Conservation (phyloP, 257 asterid genomes). For the Solanum sejunctum region DNA sequence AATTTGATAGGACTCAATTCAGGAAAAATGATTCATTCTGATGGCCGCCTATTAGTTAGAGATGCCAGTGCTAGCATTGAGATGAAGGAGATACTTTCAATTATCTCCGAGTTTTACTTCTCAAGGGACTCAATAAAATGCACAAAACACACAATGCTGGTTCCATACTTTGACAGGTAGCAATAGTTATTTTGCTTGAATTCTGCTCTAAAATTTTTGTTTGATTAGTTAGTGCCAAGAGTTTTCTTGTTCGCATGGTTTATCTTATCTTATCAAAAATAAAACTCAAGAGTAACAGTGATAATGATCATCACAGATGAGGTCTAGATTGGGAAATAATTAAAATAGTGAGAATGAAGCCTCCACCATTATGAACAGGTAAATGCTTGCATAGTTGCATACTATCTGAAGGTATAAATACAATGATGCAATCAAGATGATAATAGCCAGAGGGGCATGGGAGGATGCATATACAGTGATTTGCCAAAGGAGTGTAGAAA, state of each 20-base stretch:
- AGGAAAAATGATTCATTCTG: slow-evolving; percentile 9
- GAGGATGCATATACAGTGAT: neutral
- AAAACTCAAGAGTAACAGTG: neutral
- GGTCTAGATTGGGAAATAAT: neutral
- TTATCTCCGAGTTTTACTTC: slow-evolving; percentile 29
- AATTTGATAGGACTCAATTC: slow-evolving; percentile 9
- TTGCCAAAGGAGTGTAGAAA: neutral
- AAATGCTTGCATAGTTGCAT: neutral
- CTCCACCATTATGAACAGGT: neutral
- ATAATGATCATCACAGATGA: neutral
- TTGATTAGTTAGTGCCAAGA: neutral
- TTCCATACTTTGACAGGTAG: slow-evolving; percentile 91
- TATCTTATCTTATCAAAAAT: neutral
- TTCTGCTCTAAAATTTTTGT: neutral
- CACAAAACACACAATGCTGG: slow-evolving; percentile 55
- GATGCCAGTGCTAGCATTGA: slow-evolving; percentile 12
- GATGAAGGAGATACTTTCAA: slow-evolving; percentile 37
- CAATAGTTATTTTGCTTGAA: neutral
- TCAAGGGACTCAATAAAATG: slow-evolving; percentile 31
- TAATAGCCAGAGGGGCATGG: neutral
- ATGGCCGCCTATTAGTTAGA: slow-evolving; percentile 15
- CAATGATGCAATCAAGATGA: neutral
- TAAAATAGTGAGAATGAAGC: neutral
- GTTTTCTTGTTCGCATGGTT: neutral
- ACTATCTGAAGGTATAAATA: neutral